Conservation (phyloP, 805 yeast species). For the Teunomyces pallodes region DNA sequence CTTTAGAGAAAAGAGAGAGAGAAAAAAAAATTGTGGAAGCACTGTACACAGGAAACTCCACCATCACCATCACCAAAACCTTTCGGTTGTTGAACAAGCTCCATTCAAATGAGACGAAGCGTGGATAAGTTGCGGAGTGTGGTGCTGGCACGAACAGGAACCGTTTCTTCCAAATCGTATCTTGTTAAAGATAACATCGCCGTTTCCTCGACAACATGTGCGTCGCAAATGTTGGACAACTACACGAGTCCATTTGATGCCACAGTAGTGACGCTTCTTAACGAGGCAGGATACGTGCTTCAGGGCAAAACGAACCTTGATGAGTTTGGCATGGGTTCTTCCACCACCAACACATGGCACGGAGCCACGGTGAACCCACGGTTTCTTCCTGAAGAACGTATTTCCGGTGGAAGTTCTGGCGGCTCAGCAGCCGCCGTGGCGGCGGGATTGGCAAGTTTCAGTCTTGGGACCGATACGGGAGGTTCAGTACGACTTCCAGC, state of each 20-base stretch:
- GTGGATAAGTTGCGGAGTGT: background rate
- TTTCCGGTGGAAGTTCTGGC: slow-evolving; percentile 92
- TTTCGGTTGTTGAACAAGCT: background rate
- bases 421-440: slow-evolving; percentile 95
- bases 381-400: slow-evolving; percentile 21
- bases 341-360: slow-evolving; percentile 51
- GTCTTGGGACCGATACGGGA: slow-evolving; percentile 96
- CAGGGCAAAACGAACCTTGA: slow-evolving; percentile 90
- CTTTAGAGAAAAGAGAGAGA: too few relatives aligned
- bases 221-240: slow-evolving; percentile 57
- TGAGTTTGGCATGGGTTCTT: slow-evolving; percentile 97
- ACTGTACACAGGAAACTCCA: too few relatives aligned
- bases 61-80: too few relatives aligned
- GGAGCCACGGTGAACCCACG: slow-evolving; percentile 60
- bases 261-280: slow-evolving; percentile 60
- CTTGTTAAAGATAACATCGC: slow-evolving; percentile 76
- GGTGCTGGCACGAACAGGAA: background rate
- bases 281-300: slow-evolving; percentile 47
- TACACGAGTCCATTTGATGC: slow-evolving; percentile 81
- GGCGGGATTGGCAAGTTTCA: slow-evolving; percentile 62
- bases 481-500: slow-evolving; percentile 95
- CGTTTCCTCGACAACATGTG: slow-evolving; percentile 76
- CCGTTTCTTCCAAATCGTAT: slow-evolving; percentile 2
- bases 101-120: background rate
- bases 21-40: too few relatives aligned